Evolutionary conservation across 257 asterid species (phyloP), one percentile per base, ranked within the genome.

Genomic region (Jaltomata sinuosa): DNA sequence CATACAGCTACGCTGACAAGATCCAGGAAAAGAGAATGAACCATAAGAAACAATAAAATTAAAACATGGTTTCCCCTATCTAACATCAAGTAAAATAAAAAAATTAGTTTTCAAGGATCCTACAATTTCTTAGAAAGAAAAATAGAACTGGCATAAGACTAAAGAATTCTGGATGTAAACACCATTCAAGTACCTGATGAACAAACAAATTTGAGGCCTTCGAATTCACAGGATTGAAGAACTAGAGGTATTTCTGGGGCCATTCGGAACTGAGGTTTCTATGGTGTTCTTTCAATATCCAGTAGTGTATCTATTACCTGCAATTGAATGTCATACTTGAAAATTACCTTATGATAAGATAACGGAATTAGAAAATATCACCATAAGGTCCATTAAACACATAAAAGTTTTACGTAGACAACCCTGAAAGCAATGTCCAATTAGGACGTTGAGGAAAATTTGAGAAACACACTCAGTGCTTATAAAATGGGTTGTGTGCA

Each of bases 221-320:
- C 95, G 85, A 96, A 96, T 89, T 94, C 98, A 87, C 99, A 94
- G 34, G 97, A 93, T 84, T 90, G 97, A 91, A 96, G 98, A 88
- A 96, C 97, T 84, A 96, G 87, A 61, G 98, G 99, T 83, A 90
- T 87, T 89, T 93, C 99, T 38, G 96, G 90, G 86, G 99, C 98
- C 98, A 96, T 91, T 83, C 49, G 85, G 85, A 93, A 96, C 86
- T 94, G 98, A 79, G 99, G 98, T 91, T 96, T 96, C 90, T 93
- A 94, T 79, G 96, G 94, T 45, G 93, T 91, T 87, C 83, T 88
- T 84, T 91, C 92, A 42, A 89, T 85, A 87, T 96, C 96, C 87
- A 96, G 92, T 61, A 96, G 89, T 74, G 87, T 85, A 85, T 94
- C 95, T 84, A 96, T 89, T 84, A 93, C 93, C 99, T 94, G 84